A percentile compares a stretch with the other conserved stretches of the same genome.
These are phyloP conservation scores for Plasmodium coatneyi DNA, from an alignment of 169 alveolate species.

Conservation along the genomic window DNA sequence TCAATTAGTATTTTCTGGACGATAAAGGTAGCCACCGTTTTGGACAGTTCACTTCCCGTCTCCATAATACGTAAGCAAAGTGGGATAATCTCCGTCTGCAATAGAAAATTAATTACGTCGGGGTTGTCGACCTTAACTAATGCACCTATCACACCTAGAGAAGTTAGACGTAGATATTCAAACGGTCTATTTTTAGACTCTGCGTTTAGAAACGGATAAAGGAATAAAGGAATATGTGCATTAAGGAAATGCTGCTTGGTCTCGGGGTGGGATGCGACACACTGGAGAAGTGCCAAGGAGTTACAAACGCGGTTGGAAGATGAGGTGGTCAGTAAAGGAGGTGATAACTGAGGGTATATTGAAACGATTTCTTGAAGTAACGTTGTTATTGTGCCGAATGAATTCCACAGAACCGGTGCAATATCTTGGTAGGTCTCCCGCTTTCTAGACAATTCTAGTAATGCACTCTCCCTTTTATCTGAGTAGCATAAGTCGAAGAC, in stretches of 20 bases:
- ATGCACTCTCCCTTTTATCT: slow-evolving; percentile 97
- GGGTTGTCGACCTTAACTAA: slow-evolving; percentile 98
- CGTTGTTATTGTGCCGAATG: slow-evolving; percentile 98
- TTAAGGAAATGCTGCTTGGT: slow-evolving; percentile 95
- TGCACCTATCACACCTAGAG: slow-evolving; percentile 99
- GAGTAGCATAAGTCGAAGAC: slow-evolving; percentile 92
- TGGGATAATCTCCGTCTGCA: slow-evolving; percentile 98
- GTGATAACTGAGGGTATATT: slow-evolving; percentile 89
- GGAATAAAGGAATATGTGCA: slow-evolving; percentile 98
- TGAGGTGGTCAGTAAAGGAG: slow-evolving; percentile 93
- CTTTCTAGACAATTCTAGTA: slow-evolving; percentile 93
- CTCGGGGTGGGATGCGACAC: slow-evolving; percentile 98
- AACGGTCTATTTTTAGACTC: slow-evolving; percentile 95
- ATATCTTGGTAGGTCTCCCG: slow-evolving; percentile 93
- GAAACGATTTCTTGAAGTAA: slow-evolving; percentile 94
- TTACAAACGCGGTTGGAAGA: slow-evolving; percentile 97
- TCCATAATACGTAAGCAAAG: slow-evolving; percentile 99
- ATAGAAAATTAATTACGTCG: slow-evolving; percentile 95
- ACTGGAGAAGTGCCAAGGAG: slow-evolving; percentile 97
- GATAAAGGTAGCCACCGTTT: slow-evolving; percentile 98
- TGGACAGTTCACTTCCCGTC: slow-evolving; percentile 97
- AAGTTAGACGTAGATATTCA: slow-evolving; percentile 98
- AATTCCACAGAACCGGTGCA: slow-evolving; percentile 98
- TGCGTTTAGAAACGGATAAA: slow-evolving; percentile 98
- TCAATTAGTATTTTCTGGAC: slow-evolving; percentile 98